Conservation (phyloP, 2,329 filamentous ascomycete genomes). For the Aspergillus sp. region DNA sequence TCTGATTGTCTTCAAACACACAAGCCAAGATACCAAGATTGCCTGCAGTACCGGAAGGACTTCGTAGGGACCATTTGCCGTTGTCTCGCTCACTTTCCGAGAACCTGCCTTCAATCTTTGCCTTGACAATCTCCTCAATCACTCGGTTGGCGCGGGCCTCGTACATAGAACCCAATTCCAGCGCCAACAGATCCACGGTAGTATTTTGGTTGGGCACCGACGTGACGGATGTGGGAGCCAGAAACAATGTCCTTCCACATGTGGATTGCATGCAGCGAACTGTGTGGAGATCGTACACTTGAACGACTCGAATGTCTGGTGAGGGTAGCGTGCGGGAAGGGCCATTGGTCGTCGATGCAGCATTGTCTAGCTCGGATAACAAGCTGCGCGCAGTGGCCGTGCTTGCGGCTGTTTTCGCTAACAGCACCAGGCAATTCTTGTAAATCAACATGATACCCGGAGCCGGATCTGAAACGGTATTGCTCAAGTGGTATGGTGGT, state of each 20-base stretch:
- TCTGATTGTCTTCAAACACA: constrained; percentile 44
- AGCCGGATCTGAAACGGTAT: constrained; percentile 42
- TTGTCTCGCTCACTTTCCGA: constrained; percentile 79
- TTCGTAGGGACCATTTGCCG: constrained; percentile 75
- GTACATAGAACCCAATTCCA: constrained; percentile 71
- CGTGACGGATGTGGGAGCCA: constrained; percentile 28
- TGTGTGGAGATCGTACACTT: constrained; percentile 67
- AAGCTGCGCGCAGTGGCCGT: constrained; percentile 71
- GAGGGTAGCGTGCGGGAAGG: constrained; percentile 27
- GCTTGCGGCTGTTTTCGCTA: constrained; percentile 66
- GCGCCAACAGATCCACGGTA: constrained; percentile 56
- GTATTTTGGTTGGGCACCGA: constrained; percentile 19
- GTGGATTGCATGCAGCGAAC: constrained; percentile 61
- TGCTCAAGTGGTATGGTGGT: constrained; percentile 63
- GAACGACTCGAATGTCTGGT: constrained; percentile 72
- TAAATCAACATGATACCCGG: constrained; percentile 79
- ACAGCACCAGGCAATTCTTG: constrained; percentile 72
- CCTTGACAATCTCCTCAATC: constrained; percentile 82
- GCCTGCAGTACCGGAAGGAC: constrained; percentile 57
- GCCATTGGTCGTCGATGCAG: constrained; percentile 53
- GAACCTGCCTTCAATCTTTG: constrained; percentile 80
- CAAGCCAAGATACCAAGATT: constrained; percentile 53
- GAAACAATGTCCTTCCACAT: constrained; percentile 38
- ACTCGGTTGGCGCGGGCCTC: constrained; percentile 74
- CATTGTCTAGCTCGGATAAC: constrained; percentile 80